phyloP scores from a whole-genome alignment of 1,139 yeast genomes.

The Wickerhamiella infanticola region DNA sequence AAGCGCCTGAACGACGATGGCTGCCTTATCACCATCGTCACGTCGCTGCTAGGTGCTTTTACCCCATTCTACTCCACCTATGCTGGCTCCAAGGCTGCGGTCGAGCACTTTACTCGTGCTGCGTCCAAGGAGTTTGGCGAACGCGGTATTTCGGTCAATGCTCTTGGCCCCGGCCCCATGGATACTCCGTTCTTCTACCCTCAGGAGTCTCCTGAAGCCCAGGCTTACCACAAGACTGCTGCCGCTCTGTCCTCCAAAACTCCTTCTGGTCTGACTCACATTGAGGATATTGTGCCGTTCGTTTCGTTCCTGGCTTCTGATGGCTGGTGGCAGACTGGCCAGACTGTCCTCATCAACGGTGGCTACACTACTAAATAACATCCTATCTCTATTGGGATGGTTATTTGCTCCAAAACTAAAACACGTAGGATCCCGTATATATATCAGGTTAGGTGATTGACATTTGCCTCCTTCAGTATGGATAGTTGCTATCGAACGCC shows the following conservation, averaged over 20 bases:
- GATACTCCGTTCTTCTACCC: slow-evolving; percentile 54
- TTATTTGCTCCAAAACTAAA: no score
- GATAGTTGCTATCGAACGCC: no score
- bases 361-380: slow-evolving; percentile 40
- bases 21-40: slow-evolving; percentile 40
- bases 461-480: no score
- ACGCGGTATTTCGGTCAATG: slow-evolving; percentile 37
- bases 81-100: slow-evolving; percentile 50
- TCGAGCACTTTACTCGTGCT: slow-evolving; percentile 40
- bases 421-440: no score
- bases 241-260: slow-evolving; percentile 25
- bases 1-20: slow-evolving; percentile 37
- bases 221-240: slow-evolving; percentile 39
- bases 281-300: slow-evolving; percentile 49
- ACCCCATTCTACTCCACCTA: slow-evolving; percentile 41
- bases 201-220: slow-evolving; percentile 39
- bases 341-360: slow-evolving; percentile 48
- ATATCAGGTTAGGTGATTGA: no score
- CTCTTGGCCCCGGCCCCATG: slow-evolving; percentile 60
- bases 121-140: slow-evolving; percentile 41
- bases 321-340: slow-evolving; percentile 59
- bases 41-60: slow-evolving; percentile 52
- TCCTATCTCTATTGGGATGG: neutral
- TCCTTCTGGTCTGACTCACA: slow-evolving; percentile 41
- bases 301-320: slow-evolving; percentile 45